A percentile compares a stretch with the other conserved stretches of the same genome.
These are phyloP conservation scores for Emergomyces pasteurianus DNA, from an alignment of 2,329 filamentous ascomycete species.

Conservation along the genomic window DNA sequence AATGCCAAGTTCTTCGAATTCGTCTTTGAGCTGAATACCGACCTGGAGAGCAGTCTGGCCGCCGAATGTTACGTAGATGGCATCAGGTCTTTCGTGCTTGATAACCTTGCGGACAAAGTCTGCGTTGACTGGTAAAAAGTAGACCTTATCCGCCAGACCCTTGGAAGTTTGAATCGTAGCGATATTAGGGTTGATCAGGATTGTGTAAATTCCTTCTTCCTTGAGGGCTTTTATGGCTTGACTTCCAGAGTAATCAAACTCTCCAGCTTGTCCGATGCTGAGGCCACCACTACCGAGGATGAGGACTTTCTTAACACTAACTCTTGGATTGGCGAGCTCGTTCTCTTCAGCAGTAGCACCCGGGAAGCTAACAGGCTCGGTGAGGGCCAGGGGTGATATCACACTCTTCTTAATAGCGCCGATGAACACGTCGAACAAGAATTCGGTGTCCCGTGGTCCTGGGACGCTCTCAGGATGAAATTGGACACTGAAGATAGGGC, in stretches of 20 bases:
- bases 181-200: conserved; percentile 98
- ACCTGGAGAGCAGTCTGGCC: conserved; percentile 95
- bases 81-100: conserved; percentile 82
- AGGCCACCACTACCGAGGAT: conserved; percentile 89
- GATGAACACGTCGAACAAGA: conserved; percentile 94
- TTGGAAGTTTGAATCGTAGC: conserved; percentile 98
- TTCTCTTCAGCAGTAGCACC: conserved; percentile 75
- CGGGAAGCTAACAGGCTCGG: conserved; percentile 70
- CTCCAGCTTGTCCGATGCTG: conserved; percentile 93
- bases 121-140: conserved; percentile 92
- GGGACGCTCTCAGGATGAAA: conserved; percentile 98
- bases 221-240: conserved; percentile 98
- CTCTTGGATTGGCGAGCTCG: conserved; percentile 59
- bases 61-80: conserved; percentile 95
- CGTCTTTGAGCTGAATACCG: conserved; percentile 93
- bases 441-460: conserved; percentile 90
- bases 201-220: conserved; percentile 94
- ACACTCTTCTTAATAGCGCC: conserved; percentile 65
- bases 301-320: conserved; percentile 86
- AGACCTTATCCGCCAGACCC: conserved; percentile 94
- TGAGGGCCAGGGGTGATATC: conserved; percentile 53
- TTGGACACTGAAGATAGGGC: conserved; percentile 97
- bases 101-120: conserved; percentile 98
- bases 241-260: conserved; percentile 97
- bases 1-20: conserved; percentile 85